phyloP scores from a whole-genome alignment of 1,284 basidiomycete species.

The Somion occarium region DNA sequence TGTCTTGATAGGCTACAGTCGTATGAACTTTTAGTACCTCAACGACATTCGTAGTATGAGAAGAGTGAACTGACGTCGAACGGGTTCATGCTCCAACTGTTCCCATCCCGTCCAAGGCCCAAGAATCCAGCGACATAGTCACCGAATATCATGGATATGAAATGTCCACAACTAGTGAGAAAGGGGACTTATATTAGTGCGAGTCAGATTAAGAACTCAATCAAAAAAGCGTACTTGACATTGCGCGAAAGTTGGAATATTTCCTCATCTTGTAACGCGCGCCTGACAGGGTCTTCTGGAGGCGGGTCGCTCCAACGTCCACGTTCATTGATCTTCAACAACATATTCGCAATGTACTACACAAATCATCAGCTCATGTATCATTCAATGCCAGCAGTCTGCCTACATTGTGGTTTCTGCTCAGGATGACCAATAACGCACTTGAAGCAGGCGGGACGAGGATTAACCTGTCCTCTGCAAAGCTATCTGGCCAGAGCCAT shows the following conservation, averaged over 20 bases:
- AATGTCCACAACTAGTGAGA: conserved; percentile 33
- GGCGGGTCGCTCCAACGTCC: conserved; percentile 35
- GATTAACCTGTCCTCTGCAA: conserved; percentile 15
- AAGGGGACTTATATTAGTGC: conserved; percentile 4
- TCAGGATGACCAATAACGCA: conserved; percentile 63
- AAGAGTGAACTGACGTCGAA: conserved; percentile 49
- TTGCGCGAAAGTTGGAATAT: conserved; percentile 70
- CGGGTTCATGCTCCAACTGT: conserved; percentile 58
- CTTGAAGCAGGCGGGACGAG: conserved; percentile 62
- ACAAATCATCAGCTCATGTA: not conserved
- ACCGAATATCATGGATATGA: conserved; percentile 65
- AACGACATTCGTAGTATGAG: not conserved
- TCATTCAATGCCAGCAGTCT: not conserved
- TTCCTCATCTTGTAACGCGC: conserved; percentile 55
- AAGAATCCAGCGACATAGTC: conserved; percentile 75
- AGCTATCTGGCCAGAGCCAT: conserved; percentile 13
- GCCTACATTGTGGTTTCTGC: conserved; percentile 65
- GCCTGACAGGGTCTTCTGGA: conserved; percentile 26
- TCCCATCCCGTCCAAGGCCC: conserved; percentile 57
- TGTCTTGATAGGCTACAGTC: conserved; percentile 41
- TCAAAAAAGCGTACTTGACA: conserved; percentile 55
- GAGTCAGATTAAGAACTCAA: not conserved
- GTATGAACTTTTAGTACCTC: not conserved
- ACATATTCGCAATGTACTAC: conserved; percentile 64
- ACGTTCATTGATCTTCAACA: conserved; percentile 65